phyloP scores from a whole-genome alignment of 75 land plant genomes.

The Pinus taeda region DNA sequence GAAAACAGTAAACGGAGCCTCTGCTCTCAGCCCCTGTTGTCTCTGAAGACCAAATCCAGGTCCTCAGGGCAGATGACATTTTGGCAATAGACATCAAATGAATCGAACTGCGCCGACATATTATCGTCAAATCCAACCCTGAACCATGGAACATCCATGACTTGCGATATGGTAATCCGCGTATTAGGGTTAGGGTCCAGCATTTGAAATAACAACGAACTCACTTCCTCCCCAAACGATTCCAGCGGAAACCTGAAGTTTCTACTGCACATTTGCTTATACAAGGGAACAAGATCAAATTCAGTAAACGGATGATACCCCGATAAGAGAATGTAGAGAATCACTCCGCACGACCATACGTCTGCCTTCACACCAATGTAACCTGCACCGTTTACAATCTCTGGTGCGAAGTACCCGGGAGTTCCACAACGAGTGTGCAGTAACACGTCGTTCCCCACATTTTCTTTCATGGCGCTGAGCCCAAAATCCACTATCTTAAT shows the following conservation, averaged over 20 bases:
- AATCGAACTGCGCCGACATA: too few relatives aligned
- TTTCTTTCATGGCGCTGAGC: constrained; percentile 45
- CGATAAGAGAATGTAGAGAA: constrained; percentile 38
- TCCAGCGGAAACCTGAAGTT: constrained; percentile 35
- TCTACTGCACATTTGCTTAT: too few relatives aligned
- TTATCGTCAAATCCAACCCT: too few relatives aligned
- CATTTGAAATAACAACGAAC: constrained; percentile 37
- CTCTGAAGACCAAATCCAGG: too few relatives aligned
- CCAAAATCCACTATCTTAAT: constrained; percentile 66
- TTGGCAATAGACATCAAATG: too few relatives aligned
- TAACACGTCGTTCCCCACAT: constrained; percentile 17
- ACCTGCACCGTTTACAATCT: constrained; percentile 21
- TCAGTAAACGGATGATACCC: constrained; percentile 57
- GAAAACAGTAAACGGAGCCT: too few relatives aligned
- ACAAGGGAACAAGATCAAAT: constrained; percentile 27
- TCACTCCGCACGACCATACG: constrained; percentile 67
- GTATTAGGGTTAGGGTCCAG: constrained; percentile 57
- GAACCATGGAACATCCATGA: constrained; percentile 52
- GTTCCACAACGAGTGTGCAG: constrained; percentile 59
- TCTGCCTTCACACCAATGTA: constrained; percentile 24
- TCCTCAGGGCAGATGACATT: too few relatives aligned
- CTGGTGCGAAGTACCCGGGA: constrained; percentile 67
- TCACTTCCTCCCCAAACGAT: constrained; percentile 48
- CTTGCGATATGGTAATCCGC: constrained; percentile 40
- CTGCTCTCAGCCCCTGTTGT: too few relatives aligned